A percentile compares a stretch with the other conserved stretches of the same genome.
phyloP scores from a whole-genome alignment of 177 flowering plant species.

The Telopea speciosissima region DNA sequence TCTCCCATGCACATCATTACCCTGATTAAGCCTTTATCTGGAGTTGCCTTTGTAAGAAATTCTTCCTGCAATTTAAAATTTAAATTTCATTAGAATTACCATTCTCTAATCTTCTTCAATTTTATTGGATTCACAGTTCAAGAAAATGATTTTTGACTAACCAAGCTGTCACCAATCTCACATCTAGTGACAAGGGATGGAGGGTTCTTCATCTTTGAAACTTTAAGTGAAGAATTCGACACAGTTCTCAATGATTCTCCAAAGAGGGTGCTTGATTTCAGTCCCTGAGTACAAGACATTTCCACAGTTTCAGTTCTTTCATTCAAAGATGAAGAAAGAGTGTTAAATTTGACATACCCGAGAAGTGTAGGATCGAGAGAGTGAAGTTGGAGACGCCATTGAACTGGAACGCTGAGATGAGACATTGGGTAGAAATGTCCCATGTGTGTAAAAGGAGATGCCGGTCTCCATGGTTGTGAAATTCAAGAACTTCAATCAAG shows the following conservation, averaged over 20 bases:
- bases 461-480: conserved; percentile 56
- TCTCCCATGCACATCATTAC: conserved; percentile 92
- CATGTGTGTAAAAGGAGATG: conserved; percentile 51
- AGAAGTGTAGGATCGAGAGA: conserved; percentile 43
- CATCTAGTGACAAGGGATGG: conserved; percentile 48
- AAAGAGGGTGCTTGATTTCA: conserved; percentile 63
- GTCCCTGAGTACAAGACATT: conserved; percentile 33
- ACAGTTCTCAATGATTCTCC: conserved; percentile 56
- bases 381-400: conserved; percentile 39
- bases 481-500: neutral
- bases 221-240: conserved; percentile 44
- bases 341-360: conserved; percentile 30
- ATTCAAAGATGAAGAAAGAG: too few relatives aligned
- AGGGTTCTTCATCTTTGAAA: conserved; percentile 37
- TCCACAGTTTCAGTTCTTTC: neutral
- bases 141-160: too few relatives aligned
- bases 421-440: conserved; percentile 39
- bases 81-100: neutral
- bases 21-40: conserved; percentile 80
- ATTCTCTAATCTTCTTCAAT: neutral
- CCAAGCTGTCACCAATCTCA: conserved; percentile 90
- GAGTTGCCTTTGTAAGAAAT: conserved; percentile 74
- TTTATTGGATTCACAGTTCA: too few relatives aligned
- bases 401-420: conserved; percentile 52
- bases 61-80: conserved; percentile 56